Conservation (phyloP, 768 basidiomycete species). For the Mycena venus region DNA sequence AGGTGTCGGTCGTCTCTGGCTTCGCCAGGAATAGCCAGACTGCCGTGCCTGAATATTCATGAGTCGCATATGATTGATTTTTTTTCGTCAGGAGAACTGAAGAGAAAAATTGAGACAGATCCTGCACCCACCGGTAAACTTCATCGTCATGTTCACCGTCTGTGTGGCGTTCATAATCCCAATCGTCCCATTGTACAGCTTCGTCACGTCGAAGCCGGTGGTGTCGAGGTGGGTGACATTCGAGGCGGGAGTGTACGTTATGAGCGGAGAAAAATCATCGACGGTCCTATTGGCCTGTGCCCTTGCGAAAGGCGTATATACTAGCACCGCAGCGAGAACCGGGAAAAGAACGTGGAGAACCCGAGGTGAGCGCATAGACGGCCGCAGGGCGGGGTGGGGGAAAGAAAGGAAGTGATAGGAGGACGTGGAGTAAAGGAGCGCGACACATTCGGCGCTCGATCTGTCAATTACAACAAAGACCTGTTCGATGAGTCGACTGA, state of each 20-base stretch:
- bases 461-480: too few species aligned
- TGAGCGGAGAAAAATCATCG: conserved; percentile 24
- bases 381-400: not conserved
- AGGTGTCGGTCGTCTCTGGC: not conserved
- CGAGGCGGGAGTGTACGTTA: conserved; percentile 16
- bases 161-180: conserved; percentile 13
- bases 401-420: not conserved
- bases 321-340: not conserved
- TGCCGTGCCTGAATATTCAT: conserved; percentile 5
- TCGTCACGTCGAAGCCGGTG: conserved; percentile 24
- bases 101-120: too few species aligned
- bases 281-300: conserved; percentile 33
- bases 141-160: conserved; percentile 28
- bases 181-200: conserved; percentile 34
- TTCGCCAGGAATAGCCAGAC: conserved; percentile 31
- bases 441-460: not conserved
- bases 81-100: not conserved
- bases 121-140: conserved; percentile 31
- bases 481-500: too few species aligned
- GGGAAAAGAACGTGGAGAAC: not conserved
- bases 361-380: too few species aligned
- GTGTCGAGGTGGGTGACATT: conserved; percentile 17
- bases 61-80: not conserved
- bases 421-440: not conserved
- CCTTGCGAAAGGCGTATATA: not conserved